Conservation (phyloP, 2,329 filamentous ascomycete species). For the Polychaeton citri region DNA sequence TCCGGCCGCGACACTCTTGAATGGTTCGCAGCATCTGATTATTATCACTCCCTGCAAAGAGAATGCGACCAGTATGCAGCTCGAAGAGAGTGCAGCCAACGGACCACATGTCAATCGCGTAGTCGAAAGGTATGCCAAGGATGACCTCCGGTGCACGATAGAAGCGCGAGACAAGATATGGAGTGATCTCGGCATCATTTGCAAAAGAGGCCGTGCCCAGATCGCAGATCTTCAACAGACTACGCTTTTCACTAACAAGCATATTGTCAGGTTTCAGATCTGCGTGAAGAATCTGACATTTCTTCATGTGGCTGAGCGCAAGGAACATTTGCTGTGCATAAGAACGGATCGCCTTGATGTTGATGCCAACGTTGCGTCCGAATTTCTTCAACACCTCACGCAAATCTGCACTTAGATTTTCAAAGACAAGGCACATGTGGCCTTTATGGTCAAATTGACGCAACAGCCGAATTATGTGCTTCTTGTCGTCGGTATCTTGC, state of each 20-base stretch:
- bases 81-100: conserved; percentile 96
- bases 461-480: conserved; percentile 80
- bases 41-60: conserved; percentile 90
- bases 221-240: conserved; percentile 86
- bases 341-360: conserved; percentile 69
- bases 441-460: conserved; percentile 86
- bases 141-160: conserved; percentile 97
- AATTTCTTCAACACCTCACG: conserved; percentile 93
- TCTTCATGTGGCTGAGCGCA: conserved; percentile 73
- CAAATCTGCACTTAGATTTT: conserved; percentile 83
- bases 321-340: conserved; percentile 94
- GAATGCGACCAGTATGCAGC: conserved; percentile 91
- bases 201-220: conserved; percentile 89
- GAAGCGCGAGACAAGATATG: conserved; percentile 92
- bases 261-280: conserved; percentile 92
- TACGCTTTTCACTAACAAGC: conserved; percentile 70
- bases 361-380: conserved; percentile 85
- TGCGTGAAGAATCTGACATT: conserved; percentile 86
- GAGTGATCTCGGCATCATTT: conserved; percentile 81
- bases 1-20: conserved; percentile 89
- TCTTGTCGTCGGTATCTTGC: conserved; percentile 76
- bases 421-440: conserved; percentile 93
- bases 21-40: conserved; percentile 97
- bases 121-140: conserved; percentile 89
- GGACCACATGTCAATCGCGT: conserved; percentile 93